phyloP scores from a whole-genome alignment of 2,329 filamentous ascomycete genomes.

The Penicillium sp. region DNA sequence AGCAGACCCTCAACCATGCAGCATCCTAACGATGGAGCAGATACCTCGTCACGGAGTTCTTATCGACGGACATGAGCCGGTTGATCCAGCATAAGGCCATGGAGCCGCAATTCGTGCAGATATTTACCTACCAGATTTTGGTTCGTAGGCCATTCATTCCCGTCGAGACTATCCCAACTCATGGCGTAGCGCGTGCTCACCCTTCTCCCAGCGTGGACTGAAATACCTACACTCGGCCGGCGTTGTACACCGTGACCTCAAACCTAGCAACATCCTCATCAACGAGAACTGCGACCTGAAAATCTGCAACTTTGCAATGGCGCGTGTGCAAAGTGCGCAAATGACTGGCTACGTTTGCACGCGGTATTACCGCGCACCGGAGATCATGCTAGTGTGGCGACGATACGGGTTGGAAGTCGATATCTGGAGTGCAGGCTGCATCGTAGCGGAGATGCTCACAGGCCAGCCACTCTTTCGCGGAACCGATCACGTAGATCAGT shows the following conservation, averaged over 20 bases:
- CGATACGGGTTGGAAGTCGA: not conserved
- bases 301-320: not conserved
- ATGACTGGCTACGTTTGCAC: not conserved
- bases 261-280: too few species aligned
- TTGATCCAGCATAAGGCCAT: too few species aligned
- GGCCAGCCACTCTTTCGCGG: not conserved
- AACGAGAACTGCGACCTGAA: slow-evolving; percentile 4
- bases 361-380: not conserved
- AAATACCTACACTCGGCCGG: not conserved
- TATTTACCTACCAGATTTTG: not conserved
- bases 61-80: too few species aligned
- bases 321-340: not conserved
- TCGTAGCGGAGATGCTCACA: not conserved
- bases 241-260: too few species aligned
- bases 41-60: too few species aligned
- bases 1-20: too few species aligned
- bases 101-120: too few species aligned
- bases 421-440: not conserved
- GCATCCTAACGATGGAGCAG: too few species aligned
- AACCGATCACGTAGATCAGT: not conserved
- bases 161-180: not conserved
- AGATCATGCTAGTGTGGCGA: not conserved
- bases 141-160: not conserved
- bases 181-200: not conserved
- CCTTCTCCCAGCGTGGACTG: not conserved